Conservation (phyloP, 1,139 yeast species). For the Lodderomyces jiufengensis region DNA sequence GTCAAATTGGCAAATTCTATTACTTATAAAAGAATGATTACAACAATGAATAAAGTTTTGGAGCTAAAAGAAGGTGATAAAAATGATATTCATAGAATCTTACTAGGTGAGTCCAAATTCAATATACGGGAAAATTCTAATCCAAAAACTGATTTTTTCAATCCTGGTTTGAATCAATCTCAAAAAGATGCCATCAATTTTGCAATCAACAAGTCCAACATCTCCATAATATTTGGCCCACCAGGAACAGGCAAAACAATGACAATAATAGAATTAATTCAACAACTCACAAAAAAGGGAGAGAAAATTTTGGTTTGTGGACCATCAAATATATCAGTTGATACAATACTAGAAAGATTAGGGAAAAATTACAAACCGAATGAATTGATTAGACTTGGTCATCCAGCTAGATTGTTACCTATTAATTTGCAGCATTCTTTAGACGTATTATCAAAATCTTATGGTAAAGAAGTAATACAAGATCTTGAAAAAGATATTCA, state of each 20-base stretch:
- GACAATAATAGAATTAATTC: constrained; percentile 79
- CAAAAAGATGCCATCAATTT: constrained; percentile 50
- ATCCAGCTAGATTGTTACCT: constrained; percentile 80
- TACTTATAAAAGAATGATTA: constrained; percentile 76
- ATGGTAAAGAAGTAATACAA: constrained; percentile 51
- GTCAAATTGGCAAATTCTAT: constrained; percentile 66
- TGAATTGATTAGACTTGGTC: constrained; percentile 77
- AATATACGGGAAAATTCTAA: constrained; percentile 13
- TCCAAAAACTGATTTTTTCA: constrained; percentile 33
- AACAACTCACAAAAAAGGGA: constrained; percentile 61
- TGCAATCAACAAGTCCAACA: constrained; percentile 36
- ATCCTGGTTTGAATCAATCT: constrained; percentile 59
- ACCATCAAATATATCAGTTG: constrained; percentile 93
- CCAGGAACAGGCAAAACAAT: constrained; percentile 65
- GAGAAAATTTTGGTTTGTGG: constrained; percentile 87
- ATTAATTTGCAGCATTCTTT: constrained; percentile 67
- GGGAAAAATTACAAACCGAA: constrained; percentile 27
- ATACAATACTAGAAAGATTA: constrained; percentile 80
- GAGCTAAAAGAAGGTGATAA: constrained; percentile 37
- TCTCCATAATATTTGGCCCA: constrained; percentile 49
- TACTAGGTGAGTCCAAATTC: constrained; percentile 43
- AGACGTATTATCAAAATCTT: constrained; percentile 60
- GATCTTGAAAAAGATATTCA: constrained; percentile 75
- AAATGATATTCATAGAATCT: constrained; percentile 38
- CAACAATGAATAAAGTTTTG: constrained; percentile 66